Evolutionary conservation across 2,329 filamentous ascomycete species (phyloP), one percentile per base, ranked within the genome.

Genomic region (Zymoseptoria crescenta): DNA sequence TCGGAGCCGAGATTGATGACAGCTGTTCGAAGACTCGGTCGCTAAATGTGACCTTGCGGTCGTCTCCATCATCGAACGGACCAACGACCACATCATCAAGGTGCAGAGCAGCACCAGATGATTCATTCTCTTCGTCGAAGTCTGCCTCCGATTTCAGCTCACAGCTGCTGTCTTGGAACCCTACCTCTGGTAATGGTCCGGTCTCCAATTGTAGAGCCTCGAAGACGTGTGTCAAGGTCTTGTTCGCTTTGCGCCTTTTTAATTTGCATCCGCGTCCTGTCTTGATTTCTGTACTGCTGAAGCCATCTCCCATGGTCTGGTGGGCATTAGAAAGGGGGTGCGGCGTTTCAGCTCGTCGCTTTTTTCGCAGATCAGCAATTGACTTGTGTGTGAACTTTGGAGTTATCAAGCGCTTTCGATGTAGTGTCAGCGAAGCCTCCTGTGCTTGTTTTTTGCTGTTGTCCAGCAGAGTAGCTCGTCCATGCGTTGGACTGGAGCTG

Each of bases 161-260:
- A 27, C 56, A 49, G 19, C 60, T 57, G 28, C 58, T 56, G n/a
- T 52, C 30, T 28, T 60, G 30, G 51, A 70, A 69, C 1, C 59
- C 45, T 2, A 69, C 67, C 3, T 66, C 65, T n/a, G 68, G 69
- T 21, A 71, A 53, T 10, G 67, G 69, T 0, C 69, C 69, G 50
- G 51, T 49, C 49, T 41, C 50, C 13, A 70, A 41, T 13, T 64
- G 50, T 48, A 70, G 49, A 3, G 65, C 45, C 30, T 28, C n/a
- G 49, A 68, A 61, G 9, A 57, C 56, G 13, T 55, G 52, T 28
- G 56, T n/a, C 6, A 62, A 52, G 28, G 54, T 21, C 51, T 35
- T 62, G 4, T 29, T 27, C 8, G 28, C 20, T 27, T 56, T 61
- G 19, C 55, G 55, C 19, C 35, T 21, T 35, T 24, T 54, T n/a